Base-by-base conservation (phyloP, 73 alveolate genomes). In the Tetrahymena thermophila region DNA sequence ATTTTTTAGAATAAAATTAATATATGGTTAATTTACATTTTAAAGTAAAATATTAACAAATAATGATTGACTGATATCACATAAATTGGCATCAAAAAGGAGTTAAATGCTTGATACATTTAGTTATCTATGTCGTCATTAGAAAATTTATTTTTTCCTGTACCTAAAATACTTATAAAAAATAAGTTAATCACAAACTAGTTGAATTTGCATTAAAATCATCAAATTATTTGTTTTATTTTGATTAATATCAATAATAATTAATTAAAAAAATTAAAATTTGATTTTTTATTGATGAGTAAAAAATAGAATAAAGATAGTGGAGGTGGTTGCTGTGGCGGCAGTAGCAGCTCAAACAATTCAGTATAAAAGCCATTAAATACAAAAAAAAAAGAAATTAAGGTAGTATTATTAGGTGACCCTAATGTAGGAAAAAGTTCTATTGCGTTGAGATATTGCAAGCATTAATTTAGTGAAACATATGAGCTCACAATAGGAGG, bases 351-450 rank as follows among this genome's bases (percentile, higher is more conserved):
- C 37, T 71, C 89, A 25, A 71, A 71, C 23, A 71, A 31, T 31
- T 28, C 89, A 71, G 37, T 19, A 71, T 11, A 71, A 71, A 71
- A n/a, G 23, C 89, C 89, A 28, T 71, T 71, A 31, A 28, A n/a
- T 71, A 31, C 37, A 19, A 71, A 71, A 71, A 95, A 43, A 31
- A 95, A 56, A 35, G 95, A 95, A 50, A 71, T 96, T 9, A 96
- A 94, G 44, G 96, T 96, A 11, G 97, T 96, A 17, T 35, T 96
- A 10, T 35, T 96, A 42, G 97, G 97, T 10, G 96, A 96, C 56
- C 89, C 94, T 15, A 96, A 93, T 11, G 98, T 96, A 34, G 98
- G 97, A 13, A 96, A 96, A 56, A 95, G 96, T 71, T 83, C 97
- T n/a, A 57, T 96, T 9, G 94, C 93, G 28, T 89, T 38, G n/a